Base-by-base conservation (phyloP, 179 eudicot genomes). In the Spinacia oleracea region DNA sequence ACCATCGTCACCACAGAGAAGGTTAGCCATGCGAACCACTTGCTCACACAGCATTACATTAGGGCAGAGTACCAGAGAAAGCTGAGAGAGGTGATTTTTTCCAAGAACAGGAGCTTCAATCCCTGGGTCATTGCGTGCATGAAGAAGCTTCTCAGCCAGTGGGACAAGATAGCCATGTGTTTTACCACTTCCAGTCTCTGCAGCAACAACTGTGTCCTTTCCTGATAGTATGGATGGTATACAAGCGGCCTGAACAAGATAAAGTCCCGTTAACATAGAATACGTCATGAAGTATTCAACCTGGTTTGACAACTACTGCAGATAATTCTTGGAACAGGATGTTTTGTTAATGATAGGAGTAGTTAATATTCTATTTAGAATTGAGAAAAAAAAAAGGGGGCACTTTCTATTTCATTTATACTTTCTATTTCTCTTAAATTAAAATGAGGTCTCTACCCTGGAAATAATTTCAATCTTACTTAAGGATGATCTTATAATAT, bases 21-120 rank as follows among this genome's bases (percentile, higher is more conserved):
- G 75, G 73, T 90, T 91, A n/a, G 98, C 98, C 99, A 96, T 96
- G 42, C 91, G 92, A 83, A 91, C 97, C 69, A 96, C 99, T 91
- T 96, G 99, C 88, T 95, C 98, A 72, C 98, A 91, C 31, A 93
- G 85, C 97, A 96, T 93, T 83, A 93, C 98, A 80, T 96, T 96
- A 51, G 99, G 99, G 84, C 99, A 96, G 70, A 96, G 85, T 79
- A 96, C 87, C 78, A 96, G 94, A 74, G 97, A 90, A 43, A 87
- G 72, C 21, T 77, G 77, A 46, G 78, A 83, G 48, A 78, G 77
- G 53, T 82, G 74, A 56, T 73, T 81, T 66, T 51, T 63, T 40
- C 78, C 76, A 59, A 70, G 69, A 75, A 73, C 83, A n/a, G 69
- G 80, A 65, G 73, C 31, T 53, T 74, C 72, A 62, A 78, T 80